These are phyloP conservation scores for Coelastrella sp. DNA, from an alignment of 139 green algal species.

Conservation along the genomic window DNA sequence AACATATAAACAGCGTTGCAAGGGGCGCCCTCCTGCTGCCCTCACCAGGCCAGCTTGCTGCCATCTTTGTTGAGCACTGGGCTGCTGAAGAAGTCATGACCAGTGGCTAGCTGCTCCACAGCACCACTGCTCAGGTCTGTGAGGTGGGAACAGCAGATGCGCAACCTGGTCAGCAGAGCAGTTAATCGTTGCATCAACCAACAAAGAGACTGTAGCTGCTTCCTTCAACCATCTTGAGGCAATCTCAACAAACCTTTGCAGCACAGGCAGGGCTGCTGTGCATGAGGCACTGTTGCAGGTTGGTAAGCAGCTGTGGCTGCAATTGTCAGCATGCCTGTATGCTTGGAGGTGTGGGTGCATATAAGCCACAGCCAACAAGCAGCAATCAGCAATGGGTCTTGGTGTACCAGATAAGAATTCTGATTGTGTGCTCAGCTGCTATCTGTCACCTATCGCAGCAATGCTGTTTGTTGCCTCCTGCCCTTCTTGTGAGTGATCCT, in stretches of 20 bases:
- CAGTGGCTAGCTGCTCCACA: constrained; percentile 56
- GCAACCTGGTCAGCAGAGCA: background rate
- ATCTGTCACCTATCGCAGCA: constrained; percentile 66
- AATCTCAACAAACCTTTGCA: too few relatives aligned
- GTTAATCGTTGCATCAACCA: too few relatives aligned
- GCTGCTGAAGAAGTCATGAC: constrained; percentile 78
- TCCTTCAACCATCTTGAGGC: too few relatives aligned
- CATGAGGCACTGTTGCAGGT: too few relatives aligned
- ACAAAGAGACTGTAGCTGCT: too few relatives aligned
- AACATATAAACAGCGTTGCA: constrained; percentile 79
- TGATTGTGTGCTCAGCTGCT: background rate
- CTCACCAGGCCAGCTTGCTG: constrained; percentile 70
- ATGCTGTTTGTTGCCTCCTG: constrained; percentile 69
- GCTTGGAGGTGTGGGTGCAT: too few relatives aligned
- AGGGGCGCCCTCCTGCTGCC: too few relatives aligned
- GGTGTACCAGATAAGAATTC: background rate
- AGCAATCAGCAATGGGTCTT: background rate
- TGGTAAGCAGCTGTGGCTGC: too few relatives aligned
- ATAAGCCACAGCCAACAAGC: background rate
- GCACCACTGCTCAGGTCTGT: constrained; percentile 64
- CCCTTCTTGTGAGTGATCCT: constrained; percentile 62
- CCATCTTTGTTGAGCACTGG: constrained; percentile 71
- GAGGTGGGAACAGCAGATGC: background rate
- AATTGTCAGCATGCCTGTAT: too few relatives aligned
- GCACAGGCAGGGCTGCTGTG: too few relatives aligned